Evolutionary conservation across 169 alveolate genomes (phyloP).

Genomic region (Eimeria tenella): DNA sequence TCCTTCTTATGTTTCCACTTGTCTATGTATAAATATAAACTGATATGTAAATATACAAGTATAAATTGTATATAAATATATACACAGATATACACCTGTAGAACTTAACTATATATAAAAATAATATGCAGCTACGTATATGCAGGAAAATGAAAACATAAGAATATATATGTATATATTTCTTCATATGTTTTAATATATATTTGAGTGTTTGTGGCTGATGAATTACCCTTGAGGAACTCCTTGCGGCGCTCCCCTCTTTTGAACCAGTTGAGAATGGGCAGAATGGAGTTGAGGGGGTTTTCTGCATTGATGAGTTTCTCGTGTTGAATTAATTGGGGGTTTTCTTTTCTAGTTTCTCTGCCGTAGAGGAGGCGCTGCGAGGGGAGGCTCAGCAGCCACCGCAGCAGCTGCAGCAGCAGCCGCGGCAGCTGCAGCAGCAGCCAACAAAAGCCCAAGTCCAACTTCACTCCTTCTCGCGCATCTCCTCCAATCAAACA

Average conservation of each 20-base stretch:
- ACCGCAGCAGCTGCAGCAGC: constrained; percentile 27
- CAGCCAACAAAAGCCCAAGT: not conserved
- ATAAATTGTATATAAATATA: too few species aligned
- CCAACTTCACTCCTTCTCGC: not conserved
- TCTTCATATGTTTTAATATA: too few species aligned
- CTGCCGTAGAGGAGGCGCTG: constrained; percentile 6
- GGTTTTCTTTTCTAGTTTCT: not conserved
- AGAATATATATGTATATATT: not conserved
- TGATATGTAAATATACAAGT: too few species aligned
- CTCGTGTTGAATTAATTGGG: not conserved
- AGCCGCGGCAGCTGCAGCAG: constrained; percentile 20
- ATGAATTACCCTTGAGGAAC: not conserved
- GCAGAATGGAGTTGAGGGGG: not conserved
- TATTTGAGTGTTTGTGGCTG: not conserved
- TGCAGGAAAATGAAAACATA: not conserved
- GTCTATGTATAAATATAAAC: too few species aligned
- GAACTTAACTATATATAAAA: not conserved
- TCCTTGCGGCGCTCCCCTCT: not conserved
- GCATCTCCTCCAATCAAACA: constrained; percentile 23
- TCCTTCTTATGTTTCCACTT: too few species aligned
- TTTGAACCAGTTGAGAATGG: not conserved
- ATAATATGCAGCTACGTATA: not conserved
- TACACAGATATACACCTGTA: not conserved
- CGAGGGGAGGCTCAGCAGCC: not conserved
- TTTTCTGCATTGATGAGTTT: not conserved